Percentiles rank a stretch among this genome's conserved stretches.
Conservation (phyloP, 208 protist genomes). For the Acanthamoeba castellanii region DNA sequence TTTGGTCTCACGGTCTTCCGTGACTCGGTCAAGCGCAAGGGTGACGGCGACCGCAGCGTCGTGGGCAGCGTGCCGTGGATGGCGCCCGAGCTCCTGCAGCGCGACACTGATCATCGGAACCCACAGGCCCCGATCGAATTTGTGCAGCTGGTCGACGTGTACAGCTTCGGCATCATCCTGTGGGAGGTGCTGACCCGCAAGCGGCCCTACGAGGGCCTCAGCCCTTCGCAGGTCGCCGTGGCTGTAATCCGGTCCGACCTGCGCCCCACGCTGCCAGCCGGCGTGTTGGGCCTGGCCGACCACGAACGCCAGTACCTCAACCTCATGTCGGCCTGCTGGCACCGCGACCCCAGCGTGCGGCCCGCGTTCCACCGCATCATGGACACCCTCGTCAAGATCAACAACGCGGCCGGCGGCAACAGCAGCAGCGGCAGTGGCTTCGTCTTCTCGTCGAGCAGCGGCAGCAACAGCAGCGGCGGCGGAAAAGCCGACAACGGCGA, state of each 20-base stretch:
- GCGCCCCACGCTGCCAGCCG: not conserved
- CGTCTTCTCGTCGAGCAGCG: not conserved
- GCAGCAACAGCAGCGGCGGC: not conserved
- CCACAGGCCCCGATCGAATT: not conserved
- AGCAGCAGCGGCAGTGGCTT: not conserved
- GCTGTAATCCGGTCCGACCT: not conserved
- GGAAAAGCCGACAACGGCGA: not conserved
- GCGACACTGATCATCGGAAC: not conserved
- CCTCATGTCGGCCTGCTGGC: too few species aligned
- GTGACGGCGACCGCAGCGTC: not conserved
- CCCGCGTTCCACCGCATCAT: too few species aligned
- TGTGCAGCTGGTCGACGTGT: not conserved
- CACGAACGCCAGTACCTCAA: too few species aligned
- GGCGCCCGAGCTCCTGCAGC: not conserved
- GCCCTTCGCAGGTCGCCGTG: not conserved
- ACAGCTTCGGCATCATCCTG: conserved; percentile 28
- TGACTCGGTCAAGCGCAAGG: not conserved
- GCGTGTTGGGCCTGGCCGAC: not conserved
- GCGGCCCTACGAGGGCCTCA: not conserved
- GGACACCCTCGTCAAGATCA: not conserved
- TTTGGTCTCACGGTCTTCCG: not conserved
- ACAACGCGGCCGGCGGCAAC: not conserved
- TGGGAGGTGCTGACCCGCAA: conserved; percentile 37
- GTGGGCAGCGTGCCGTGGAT: not conserved
- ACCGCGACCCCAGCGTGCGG: too few species aligned